Conservation (phyloP, 805 yeast species). For the Wickerhamiella kazuoi region DNA sequence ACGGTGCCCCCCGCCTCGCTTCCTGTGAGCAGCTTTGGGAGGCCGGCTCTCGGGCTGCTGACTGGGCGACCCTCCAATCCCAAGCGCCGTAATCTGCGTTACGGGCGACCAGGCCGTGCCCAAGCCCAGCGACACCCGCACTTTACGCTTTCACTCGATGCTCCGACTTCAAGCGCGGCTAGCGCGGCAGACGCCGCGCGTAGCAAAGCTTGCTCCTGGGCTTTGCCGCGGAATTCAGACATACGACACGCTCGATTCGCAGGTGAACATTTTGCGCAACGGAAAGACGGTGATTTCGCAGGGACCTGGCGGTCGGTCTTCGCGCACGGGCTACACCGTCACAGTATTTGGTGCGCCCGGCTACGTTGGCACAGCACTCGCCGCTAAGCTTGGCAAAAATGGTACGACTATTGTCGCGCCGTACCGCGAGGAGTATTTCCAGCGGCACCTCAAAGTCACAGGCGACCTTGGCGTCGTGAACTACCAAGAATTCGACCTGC, state of each 20-base stretch:
- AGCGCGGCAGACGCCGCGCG: background rate
- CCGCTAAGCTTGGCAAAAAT: slow-evolving; percentile 59
- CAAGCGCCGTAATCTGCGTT: background rate
- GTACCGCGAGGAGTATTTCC: slow-evolving; percentile 62
- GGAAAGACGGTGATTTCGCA: slow-evolving; percentile 59
- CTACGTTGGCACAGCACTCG: slow-evolving; percentile 54
- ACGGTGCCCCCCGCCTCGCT: no score
- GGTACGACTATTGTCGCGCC: slow-evolving; percentile 67
- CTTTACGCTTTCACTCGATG: background rate
- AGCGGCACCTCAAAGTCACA: slow-evolving; percentile 58
- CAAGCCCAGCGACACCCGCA: background rate
- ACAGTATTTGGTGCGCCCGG: slow-evolving; percentile 78
- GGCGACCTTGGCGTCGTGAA: slow-evolving; percentile 83
- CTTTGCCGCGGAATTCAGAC: slow-evolving; percentile 19
- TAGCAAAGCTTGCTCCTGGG: background rate
- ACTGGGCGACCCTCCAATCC: no score
- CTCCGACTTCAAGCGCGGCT: background rate
- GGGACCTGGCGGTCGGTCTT: slow-evolving; percentile 65
- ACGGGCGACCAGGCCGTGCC: no score
- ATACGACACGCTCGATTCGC: slow-evolving; percentile 29
- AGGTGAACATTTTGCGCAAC: slow-evolving; percentile 42
- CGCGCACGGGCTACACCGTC: slow-evolving; percentile 76
- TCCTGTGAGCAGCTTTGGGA: no score
- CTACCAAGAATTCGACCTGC: slow-evolving; percentile 63
- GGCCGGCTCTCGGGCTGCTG: no score